These are phyloP conservation scores for Apiospora marii DNA, from an alignment of 2,329 filamentous ascomycete species.

Conservation along the genomic window DNA sequence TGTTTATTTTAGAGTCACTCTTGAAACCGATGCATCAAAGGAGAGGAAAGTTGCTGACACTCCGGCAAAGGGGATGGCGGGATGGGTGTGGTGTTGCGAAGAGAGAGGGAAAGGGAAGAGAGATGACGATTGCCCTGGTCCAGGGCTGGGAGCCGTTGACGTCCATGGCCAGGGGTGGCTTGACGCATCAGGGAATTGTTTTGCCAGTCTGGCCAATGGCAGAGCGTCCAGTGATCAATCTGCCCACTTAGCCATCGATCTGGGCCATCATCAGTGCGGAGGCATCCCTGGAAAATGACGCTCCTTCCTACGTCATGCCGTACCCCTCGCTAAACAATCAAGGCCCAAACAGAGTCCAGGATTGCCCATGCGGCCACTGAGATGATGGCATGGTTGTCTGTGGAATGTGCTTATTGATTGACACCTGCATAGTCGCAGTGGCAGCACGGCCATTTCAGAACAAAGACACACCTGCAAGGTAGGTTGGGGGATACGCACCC, in stretches of 20 bases:
- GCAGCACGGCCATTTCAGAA: neutral
- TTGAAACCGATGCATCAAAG: neutral
- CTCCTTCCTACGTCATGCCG: conserved; percentile 22
- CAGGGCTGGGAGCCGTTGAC: conserved; percentile 11
- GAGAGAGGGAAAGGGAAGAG: neutral
- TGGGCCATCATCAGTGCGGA: conserved; percentile 7
- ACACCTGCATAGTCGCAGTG: conserved; percentile 8
- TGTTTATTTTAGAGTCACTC: neutral
- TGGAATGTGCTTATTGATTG: conserved; percentile 17
- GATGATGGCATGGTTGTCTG: conserved; percentile 5
- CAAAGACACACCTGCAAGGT: neutral
- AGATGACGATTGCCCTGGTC: conserved; percentile 3
- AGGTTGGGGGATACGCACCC: too few species aligned
- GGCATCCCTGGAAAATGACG: conserved; percentile 23
- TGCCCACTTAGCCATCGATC: conserved; percentile 14
- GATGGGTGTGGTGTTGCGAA: neutral
- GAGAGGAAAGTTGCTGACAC: neutral
- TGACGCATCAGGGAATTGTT: conserved; percentile 5
- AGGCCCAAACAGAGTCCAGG: conserved; percentile 18
- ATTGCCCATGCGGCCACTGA: conserved; percentile 9
- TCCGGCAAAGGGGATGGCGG: neutral
- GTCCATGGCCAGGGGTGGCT: conserved; percentile 10
- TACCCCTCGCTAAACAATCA: conserved; percentile 21
- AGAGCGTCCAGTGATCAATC: neutral
- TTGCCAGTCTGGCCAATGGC: neutral